A percentile compares a stretch with the other conserved stretches of the same genome.
phyloP scores from a whole-genome alignment of 139 green algal genomes.

The Mychonastes homosphaera region DNA sequence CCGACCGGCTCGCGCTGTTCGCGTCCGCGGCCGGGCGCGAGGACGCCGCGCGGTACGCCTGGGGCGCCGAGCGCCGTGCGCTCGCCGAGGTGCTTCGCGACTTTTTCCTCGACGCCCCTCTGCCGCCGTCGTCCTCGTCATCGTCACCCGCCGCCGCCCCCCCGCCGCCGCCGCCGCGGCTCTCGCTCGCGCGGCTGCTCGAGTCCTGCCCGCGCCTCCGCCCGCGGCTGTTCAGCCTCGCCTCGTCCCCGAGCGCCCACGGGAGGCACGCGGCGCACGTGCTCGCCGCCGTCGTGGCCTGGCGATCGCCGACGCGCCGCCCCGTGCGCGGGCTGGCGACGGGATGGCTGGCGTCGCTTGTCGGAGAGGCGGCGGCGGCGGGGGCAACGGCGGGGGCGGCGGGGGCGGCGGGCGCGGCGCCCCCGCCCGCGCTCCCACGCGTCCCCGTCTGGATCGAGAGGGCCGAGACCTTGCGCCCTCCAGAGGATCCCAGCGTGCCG shows the following conservation, averaged over 20 bases:
- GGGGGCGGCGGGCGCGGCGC: not conserved
- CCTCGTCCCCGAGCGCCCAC: slow-evolving; percentile 39
- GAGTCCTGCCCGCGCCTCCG: slow-evolving; percentile 56
- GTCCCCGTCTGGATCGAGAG: slow-evolving; percentile 67
- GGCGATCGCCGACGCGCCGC: slow-evolving; percentile 33
- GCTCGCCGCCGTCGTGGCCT: slow-evolving; percentile 68
- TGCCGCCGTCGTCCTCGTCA: no score
- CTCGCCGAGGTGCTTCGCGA: slow-evolving; percentile 78
- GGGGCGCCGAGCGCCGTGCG: slow-evolving; percentile 24
- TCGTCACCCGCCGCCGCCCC: no score
- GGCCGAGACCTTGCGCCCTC: slow-evolving; percentile 53
- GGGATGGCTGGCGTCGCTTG: slow-evolving; percentile 57
- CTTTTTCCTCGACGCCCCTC: slow-evolving; percentile 51
- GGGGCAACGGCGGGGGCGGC: not conserved
- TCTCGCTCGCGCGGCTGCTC: slow-evolving; percentile 81
- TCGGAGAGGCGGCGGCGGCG: not conserved
- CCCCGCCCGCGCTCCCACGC: not conserved
- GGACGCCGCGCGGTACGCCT: slow-evolving; percentile 19
- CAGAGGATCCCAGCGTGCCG: slow-evolving; percentile 46
- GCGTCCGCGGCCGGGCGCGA: slow-evolving; percentile 59
- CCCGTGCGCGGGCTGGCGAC: slow-evolving; percentile 67
- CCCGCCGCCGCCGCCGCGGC: no score
- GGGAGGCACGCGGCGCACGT: slow-evolving; percentile 38
- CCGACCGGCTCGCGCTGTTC: slow-evolving; percentile 82
- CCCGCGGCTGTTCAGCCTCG: slow-evolving; percentile 81